These are phyloP conservation scores for Picea abies DNA, from an alignment of 83 land plant genomes.

Conservation along the genomic window DNA sequence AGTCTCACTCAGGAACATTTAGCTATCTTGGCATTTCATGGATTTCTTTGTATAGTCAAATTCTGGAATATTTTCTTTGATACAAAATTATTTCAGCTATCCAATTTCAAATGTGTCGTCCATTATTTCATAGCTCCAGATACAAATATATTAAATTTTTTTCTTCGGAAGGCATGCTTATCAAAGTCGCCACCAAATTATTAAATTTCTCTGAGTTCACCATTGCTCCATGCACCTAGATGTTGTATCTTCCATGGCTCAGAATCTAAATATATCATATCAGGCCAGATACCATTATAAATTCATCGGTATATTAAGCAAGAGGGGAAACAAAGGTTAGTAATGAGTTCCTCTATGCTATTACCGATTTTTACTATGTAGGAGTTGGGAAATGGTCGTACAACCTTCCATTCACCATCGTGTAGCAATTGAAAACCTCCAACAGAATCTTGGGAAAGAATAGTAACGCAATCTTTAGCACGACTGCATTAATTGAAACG, in stretches of 20 bases:
- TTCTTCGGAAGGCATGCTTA: conserved; percentile 20
- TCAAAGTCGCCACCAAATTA: conserved; percentile 34
- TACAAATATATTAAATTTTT: no score
- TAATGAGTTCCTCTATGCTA: conserved; percentile 21
- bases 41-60: no score
- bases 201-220: conserved; percentile 22
- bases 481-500: no score
- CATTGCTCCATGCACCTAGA: conserved; percentile 25
- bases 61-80: no score
- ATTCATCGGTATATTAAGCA: no score
- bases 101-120: no score
- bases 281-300: no score
- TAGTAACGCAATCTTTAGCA: conserved; percentile 16
- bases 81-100: no score
- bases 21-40: no score
- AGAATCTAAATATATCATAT: conserved; percentile 2
- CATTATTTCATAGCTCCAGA: no score
- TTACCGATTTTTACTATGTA: conserved; percentile 34
- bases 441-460: conserved; percentile 19
- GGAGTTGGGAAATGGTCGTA: conserved; percentile 20
- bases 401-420: conserved; percentile 18
- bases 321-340: neutral
- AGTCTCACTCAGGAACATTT: no score
- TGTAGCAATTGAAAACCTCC: conserved; percentile 18
- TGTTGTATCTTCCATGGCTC: conserved; percentile 39